Evolutionary conservation across 176 grass and related monocot genomes (phyloP), one percentile per base, ranked within the genome.

Genomic region (Carex littledalei): DNA sequence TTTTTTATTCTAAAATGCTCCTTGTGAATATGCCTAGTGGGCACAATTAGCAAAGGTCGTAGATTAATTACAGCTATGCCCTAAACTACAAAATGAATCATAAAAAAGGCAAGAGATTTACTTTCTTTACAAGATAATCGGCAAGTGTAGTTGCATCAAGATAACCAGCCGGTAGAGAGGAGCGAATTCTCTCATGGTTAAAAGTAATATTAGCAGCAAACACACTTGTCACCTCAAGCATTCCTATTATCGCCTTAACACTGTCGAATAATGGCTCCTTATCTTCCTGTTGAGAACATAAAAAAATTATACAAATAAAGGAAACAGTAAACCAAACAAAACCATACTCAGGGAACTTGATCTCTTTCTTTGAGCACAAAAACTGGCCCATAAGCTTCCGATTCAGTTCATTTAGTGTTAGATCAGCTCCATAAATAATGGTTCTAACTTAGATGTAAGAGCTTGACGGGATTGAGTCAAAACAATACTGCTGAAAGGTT

Each of bases 91-190:
- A 56, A 56, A 57, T 78, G 49, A 78, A 78, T 8, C 47, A 49
- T 17, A 78, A 5, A 32, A 29, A 55, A 57, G 49, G 74, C 74
- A 78, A 55, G 26, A 13, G 11, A 29, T 81, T 83, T 94, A 98
- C 96, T 91, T 95, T 98, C 84, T 98, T 95, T 60, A 98, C 96
- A 59, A 98, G 96, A 91, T 98, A 98, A 95, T 98, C 96, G 0
- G 93, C 96, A 71, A 98, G 88, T 18, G 96, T 98, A 20, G 95
- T 98, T 64, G 95, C 95, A 87, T 98, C 96, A 43, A 98, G 87
- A 89, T 98, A 89, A 34, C 96, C 96, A 73, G 96, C 91, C 24
- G 96, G 96, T 3, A 98, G 66, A 29, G 85, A 91, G 52, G 85
- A 90, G 82, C 87, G 63, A 85, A 98, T 98, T 92, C 89, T 93